Evolutionary conservation across 2,329 filamentous ascomycete species (phyloP).

Genomic region (Fusarium citri): DNA sequence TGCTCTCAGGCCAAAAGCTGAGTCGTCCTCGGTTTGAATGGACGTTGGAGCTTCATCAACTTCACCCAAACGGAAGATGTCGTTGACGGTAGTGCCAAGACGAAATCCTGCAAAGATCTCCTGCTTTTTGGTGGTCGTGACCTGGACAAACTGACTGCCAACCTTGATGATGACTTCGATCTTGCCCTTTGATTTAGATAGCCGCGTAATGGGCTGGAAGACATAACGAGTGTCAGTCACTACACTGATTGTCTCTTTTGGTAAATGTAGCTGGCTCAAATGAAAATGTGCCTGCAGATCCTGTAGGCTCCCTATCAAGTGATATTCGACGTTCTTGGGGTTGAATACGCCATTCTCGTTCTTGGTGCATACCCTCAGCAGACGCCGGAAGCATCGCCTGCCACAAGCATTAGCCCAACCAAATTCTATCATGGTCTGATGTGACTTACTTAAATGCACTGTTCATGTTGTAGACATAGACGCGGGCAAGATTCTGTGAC

Average conservation of each 20-base stretch:
- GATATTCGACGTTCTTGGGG: conserved; percentile 73
- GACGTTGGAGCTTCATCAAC: conserved; percentile 75
- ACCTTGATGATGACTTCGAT: conserved; percentile 77
- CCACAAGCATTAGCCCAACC: conserved; percentile 3
- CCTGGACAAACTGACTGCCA: conserved; percentile 75
- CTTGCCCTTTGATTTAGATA: conserved; percentile 77
- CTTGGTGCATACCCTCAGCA: conserved; percentile 71
- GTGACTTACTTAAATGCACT: conserved; percentile 69
- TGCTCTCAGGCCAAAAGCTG: conserved; percentile 73
- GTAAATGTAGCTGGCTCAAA: conserved; percentile 72
- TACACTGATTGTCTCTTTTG: conserved; percentile 76
- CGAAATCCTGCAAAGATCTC: conserved; percentile 73
- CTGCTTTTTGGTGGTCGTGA: conserved; percentile 76
- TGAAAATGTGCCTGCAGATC: conserved; percentile 76
- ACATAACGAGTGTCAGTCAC: conserved; percentile 74
- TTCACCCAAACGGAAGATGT: conserved; percentile 75
- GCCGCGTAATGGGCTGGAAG: conserved; percentile 72
- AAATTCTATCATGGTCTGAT: no score
- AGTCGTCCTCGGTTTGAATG: conserved; percentile 73
- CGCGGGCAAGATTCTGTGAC: conserved; percentile 66
- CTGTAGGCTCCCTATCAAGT: conserved; percentile 72
- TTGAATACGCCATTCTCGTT: conserved; percentile 71
- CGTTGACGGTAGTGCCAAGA: conserved; percentile 73
- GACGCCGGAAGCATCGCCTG: conserved; percentile 71
- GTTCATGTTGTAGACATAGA: conserved; percentile 81